Evolutionary conservation across 352 stramenopile genomes (phyloP).

Genomic region (Thalassiosira exigua): DNA sequence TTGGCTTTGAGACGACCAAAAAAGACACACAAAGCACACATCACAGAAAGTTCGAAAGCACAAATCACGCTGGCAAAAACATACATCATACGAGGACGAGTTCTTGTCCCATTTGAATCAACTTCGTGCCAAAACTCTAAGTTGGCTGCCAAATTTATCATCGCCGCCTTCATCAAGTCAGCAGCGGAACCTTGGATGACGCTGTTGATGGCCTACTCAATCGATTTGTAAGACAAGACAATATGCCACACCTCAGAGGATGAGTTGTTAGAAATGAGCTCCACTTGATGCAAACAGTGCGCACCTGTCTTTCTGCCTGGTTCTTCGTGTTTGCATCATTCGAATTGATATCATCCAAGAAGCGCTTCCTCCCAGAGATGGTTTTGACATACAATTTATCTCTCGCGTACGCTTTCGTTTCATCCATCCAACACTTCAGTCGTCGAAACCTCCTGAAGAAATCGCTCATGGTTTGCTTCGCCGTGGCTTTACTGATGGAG

Average conservation of each 20-base stretch:
- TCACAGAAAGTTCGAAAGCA: too few relatives aligned
- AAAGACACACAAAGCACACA: too few relatives aligned
- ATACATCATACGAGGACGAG: constrained; percentile 44
- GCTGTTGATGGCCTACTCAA: constrained; percentile 67
- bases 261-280: too few relatives aligned
- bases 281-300: constrained; percentile 2
- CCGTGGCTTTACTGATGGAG: constrained; percentile 41
- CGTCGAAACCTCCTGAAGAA: constrained; percentile 62
- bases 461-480: constrained; percentile 53
- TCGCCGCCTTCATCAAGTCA: constrained; percentile 78
- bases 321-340: constrained; percentile 43
- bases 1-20: not conserved
- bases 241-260: too few relatives aligned
- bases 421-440: constrained; percentile 64
- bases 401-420: constrained; percentile 50
- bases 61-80: constrained; percentile 9
- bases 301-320: constrained; percentile 69
- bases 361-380: constrained; percentile 58
- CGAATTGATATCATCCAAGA: constrained; percentile 62
- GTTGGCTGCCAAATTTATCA: constrained; percentile 64
- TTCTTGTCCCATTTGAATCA: not conserved
- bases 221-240: not conserved
- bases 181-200: constrained; percentile 79
- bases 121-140: constrained; percentile 49
- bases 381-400: constrained; percentile 59